Percentiles rank a stretch among this genome's conserved stretches.
These are phyloP conservation scores for Daldinia concentrica DNA, from an alignment of 495 filamentous ascomycete species.

Conservation along the genomic window DNA sequence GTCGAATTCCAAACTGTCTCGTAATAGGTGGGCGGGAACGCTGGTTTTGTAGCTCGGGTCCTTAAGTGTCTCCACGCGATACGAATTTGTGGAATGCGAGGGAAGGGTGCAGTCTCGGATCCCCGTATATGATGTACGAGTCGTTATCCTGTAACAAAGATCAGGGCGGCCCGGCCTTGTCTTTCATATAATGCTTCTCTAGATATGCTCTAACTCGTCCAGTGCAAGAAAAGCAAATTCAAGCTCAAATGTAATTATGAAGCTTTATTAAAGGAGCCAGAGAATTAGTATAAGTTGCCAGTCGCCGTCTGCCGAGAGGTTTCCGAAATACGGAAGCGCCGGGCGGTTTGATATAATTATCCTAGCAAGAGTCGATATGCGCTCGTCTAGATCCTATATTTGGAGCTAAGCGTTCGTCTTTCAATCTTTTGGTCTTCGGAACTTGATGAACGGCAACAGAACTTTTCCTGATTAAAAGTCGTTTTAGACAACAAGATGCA, in stretches of 20 bases:
- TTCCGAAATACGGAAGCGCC: conserved; percentile 34
- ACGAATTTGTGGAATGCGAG: conserved; percentile 49
- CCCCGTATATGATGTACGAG: conserved; percentile 42
- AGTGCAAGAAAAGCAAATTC: neutral
- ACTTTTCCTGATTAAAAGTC: neutral
- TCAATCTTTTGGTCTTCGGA: neutral
- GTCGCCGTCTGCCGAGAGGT: conserved; percentile 5
- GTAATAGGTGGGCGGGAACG: conserved; percentile 45
- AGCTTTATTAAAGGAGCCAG: neutral
- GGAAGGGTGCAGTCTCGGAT: conserved; percentile 47
- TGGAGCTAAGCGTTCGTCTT: conserved; percentile 17
- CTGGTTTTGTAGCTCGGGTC: conserved; percentile 48
- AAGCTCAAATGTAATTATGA: neutral
- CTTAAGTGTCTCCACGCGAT: conserved; percentile 45
- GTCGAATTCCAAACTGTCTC: conserved; percentile 21
- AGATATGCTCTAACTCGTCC: neutral
- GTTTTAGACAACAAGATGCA: neutral
- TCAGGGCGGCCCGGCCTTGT: conserved; percentile 32
- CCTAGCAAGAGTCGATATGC: conserved; percentile 11
- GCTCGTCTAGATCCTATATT: conserved; percentile 6
- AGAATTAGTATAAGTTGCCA: conserved; percentile 6
- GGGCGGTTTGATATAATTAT: conserved; percentile 30
- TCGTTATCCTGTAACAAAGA: conserved; percentile 43
- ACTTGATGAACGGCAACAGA: neutral
- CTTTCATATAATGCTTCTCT: conserved; percentile 15